Evolutionary conservation across 129 eudicot genomes (phyloP).

Genomic region (Ambrosia trifida): DNA sequence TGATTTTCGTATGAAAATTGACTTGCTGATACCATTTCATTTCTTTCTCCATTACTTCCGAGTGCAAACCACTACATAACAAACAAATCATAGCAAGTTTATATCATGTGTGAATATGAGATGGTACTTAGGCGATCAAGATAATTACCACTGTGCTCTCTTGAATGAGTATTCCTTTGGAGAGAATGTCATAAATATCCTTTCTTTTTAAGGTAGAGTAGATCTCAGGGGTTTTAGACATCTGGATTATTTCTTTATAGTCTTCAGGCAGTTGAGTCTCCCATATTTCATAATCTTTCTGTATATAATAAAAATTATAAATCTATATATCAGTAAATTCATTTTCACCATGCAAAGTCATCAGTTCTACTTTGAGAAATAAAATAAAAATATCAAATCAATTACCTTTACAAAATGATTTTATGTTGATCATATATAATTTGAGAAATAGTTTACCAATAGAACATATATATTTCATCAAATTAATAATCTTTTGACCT

Average conservation of each 20-base stretch:
- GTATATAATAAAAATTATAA: not conserved
- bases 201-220: not conserved
- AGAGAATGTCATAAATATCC: not conserved
- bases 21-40: slow-evolving; percentile 10
- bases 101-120: not conserved
- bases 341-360: not conserved
- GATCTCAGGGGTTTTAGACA: not conserved
- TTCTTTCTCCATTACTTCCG: not conserved
- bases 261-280: not conserved
- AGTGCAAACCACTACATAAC: slow-evolving; percentile 6
- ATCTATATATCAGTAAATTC: not conserved
- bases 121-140: not conserved
- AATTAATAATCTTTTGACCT: not conserved
- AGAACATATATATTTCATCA: not conserved
- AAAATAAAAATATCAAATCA: not conserved
- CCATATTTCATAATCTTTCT: not conserved
- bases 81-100: not conserved
- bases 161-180: not conserved
- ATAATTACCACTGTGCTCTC: not conserved
- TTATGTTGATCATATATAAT: not conserved
- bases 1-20: not conserved
- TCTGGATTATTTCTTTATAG: not conserved
- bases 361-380: not conserved
- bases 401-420: no score
- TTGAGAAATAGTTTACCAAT: not conserved